phyloP scores from a whole-genome alignment of 306 rosid genomes.

The Alnus rubra region DNA sequence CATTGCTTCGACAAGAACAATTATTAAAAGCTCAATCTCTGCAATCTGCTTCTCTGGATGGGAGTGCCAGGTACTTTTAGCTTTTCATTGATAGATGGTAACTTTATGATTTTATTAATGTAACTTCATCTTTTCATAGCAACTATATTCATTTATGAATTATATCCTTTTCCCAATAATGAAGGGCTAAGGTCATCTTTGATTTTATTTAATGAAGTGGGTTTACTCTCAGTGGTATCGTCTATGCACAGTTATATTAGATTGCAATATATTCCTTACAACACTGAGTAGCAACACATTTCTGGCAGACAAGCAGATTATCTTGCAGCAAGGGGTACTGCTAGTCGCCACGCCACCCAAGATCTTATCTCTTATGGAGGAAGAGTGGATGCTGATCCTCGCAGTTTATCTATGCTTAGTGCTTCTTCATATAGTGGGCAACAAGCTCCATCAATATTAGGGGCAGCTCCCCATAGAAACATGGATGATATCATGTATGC shows the following conservation, averaged over 20 bases:
- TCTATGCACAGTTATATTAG: slow-evolving; percentile 52
- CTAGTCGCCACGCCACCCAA: slow-evolving; percentile 85
- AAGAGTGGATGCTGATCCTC: slow-evolving; percentile 90
- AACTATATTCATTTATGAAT: slow-evolving; percentile 24
- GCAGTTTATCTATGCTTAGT: slow-evolving; percentile 67
- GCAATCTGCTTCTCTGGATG: slow-evolving; percentile 82
- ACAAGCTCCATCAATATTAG: slow-evolving; percentile 86
- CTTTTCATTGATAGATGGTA: slow-evolving; percentile 15
- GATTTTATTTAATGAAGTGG: slow-evolving; percentile 25
- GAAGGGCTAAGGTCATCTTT: slow-evolving; percentile 25
- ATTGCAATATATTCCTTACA: slow-evolving; percentile 66
- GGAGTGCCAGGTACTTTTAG: slow-evolving; percentile 70
- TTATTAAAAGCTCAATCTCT: slow-evolving; percentile 82
- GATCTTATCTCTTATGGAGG: slow-evolving; percentile 86
- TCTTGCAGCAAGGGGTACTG: slow-evolving; percentile 90
- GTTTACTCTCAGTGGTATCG: slow-evolving; percentile 41
- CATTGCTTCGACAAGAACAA: slow-evolving; percentile 91
- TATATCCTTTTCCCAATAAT: slow-evolving; percentile 25
- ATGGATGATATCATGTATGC: slow-evolving; percentile 80
- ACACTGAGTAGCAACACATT: slow-evolving; percentile 90
- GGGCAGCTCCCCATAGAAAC: slow-evolving; percentile 93
- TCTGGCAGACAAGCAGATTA: slow-evolving; percentile 99
- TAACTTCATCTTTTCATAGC: slow-evolving; percentile 20
- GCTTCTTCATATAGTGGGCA: slow-evolving; percentile 80
- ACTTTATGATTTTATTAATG: slow-evolving; percentile 17